Percentiles rank a stretch among this genome's conserved stretches.
phyloP scores from a whole-genome alignment of 2,329 filamentous ascomycete species.

The Colletotrichum sp. region DNA sequence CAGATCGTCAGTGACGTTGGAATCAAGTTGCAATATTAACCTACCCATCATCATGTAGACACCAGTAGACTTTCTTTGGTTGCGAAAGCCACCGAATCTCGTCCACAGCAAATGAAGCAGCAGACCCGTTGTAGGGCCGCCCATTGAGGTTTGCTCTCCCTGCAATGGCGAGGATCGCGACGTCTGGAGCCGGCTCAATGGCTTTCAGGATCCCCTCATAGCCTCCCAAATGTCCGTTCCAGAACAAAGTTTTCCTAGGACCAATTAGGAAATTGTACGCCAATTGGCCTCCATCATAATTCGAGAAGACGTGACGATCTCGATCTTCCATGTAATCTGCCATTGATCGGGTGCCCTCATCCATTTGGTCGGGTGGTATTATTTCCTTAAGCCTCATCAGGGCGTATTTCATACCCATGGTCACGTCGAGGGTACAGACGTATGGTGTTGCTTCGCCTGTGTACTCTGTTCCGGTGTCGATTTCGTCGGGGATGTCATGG shows the following conservation, averaged over 20 bases:
- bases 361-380: not conserved
- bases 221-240: not conserved
- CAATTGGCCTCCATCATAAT: not conserved
- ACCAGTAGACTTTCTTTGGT: not conserved
- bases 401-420: not conserved
- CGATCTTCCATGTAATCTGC: not conserved
- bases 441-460: not conserved
- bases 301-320: not conserved
- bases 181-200: not conserved
- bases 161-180: not conserved
- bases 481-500: not conserved
- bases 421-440: not conserved
- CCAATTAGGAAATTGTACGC: not conserved
- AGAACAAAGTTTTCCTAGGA: not conserved
- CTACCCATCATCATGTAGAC: not conserved
- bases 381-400: not conserved
- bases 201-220: not conserved
- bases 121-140: not conserved
- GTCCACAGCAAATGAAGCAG: not conserved
- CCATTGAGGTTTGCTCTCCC: slow-evolving; percentile 1
- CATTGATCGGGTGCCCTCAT: not conserved
- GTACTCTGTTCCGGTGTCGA: not conserved
- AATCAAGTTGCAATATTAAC: not conserved
- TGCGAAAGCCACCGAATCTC: not conserved
- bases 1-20: not conserved